These are phyloP conservation scores for Citrus australasica DNA, from an alignment of 345 rosid species.

Conservation along the genomic window DNA sequence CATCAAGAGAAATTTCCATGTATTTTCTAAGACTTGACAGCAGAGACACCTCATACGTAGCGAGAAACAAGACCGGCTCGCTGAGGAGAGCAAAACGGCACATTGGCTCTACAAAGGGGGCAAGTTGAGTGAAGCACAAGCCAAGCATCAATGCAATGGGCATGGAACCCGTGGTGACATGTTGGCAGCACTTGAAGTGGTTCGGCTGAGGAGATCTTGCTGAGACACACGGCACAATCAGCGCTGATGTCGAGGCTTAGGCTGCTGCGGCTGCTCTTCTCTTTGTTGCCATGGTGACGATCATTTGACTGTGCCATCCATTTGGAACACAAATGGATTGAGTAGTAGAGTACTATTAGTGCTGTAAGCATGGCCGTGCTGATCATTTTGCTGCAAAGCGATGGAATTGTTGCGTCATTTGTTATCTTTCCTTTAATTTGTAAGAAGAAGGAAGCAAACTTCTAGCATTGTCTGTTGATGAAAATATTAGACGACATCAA, in stretches of 20 bases:
- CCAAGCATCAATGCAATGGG: constrained; percentile 26
- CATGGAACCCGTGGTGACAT: constrained; percentile 32
- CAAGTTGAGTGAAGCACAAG: constrained; percentile 13
- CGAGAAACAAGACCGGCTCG: background rate
- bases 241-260: background rate
- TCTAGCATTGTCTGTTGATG: too few relatives aligned
- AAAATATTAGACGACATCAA: too few relatives aligned
- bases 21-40: constrained; percentile 5
- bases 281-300: background rate
- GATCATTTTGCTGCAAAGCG: too few relatives aligned
- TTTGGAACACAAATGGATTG: too few relatives aligned
- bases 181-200: constrained; percentile 3
- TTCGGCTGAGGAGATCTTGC: constrained; percentile 10
- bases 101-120: constrained; percentile 22
- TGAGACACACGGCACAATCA: constrained; percentile 22
- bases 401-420: too few relatives aligned
- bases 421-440: too few relatives aligned
- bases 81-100: background rate
- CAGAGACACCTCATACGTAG: background rate
- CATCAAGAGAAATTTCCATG: constrained; percentile 19
- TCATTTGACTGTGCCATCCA: too few relatives aligned
- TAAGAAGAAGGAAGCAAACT: too few relatives aligned
- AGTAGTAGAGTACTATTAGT: too few relatives aligned
- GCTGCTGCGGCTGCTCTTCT: background rate
- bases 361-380: too few relatives aligned